Conservation (phyloP, 768 basidiomycete species). For the Trametes maxima region DNA sequence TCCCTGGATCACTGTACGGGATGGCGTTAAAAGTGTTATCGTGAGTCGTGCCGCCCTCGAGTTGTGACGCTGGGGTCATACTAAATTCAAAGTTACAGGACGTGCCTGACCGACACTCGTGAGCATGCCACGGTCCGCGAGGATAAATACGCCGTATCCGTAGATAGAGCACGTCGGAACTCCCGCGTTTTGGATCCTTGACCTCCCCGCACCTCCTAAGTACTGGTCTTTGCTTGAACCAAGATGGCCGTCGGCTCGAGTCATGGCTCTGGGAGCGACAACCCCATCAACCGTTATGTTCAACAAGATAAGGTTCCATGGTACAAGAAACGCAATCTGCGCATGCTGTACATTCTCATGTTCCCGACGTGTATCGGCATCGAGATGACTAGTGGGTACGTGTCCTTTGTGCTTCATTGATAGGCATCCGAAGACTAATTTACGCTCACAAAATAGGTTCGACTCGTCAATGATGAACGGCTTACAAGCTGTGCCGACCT, state of each 20-base stretch:
- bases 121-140: neutral
- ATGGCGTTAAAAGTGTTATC: neutral
- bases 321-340: slow-evolving; percentile 63
- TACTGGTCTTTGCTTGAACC: neutral
- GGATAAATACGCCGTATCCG: neutral
- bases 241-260: slow-evolving; percentile 12
- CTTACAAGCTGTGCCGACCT: slow-evolving; percentile 58
- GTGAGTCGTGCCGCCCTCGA: neutral
- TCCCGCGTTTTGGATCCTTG: neutral
- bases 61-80: neutral
- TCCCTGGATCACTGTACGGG: slow-evolving; percentile 22
- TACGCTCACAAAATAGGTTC: slow-evolving; percentile 39
- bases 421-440: neutral
- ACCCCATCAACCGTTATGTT: neutral
- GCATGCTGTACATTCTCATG: slow-evolving; percentile 55
- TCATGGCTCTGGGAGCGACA: neutral
- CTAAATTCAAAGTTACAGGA: neutral
- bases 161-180: neutral
- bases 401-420: neutral
- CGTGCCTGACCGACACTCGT: neutral
- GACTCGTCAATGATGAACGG: slow-evolving; percentile 67
- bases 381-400: slow-evolving; percentile 63
- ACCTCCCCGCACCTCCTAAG: neutral
- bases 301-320: slow-evolving; percentile 55
- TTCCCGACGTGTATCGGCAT: slow-evolving; percentile 63